These are phyloP conservation scores for Teratosphaeria pseudoeucalypti DNA, from an alignment of 2,329 filamentous ascomycete species.

Conservation along the genomic window DNA sequence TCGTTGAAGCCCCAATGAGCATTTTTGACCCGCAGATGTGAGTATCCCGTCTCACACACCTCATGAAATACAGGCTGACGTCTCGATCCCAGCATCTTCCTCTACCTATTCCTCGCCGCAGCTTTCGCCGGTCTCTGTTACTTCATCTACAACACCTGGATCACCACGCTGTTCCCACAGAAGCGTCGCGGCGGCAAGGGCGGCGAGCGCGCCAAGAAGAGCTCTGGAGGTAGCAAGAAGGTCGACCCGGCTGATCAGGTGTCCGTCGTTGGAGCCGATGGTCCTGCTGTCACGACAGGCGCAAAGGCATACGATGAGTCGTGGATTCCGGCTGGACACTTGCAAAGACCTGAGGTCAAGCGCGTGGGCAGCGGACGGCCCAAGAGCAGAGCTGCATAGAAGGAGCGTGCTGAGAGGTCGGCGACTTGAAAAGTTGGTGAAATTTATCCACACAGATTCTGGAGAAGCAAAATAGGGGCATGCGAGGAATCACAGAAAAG, in stretches of 20 bases:
- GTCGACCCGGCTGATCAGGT: slow-evolving; percentile 48
- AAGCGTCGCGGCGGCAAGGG: slow-evolving; percentile 50
- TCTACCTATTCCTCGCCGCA: slow-evolving; percentile 80
- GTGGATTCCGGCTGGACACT: slow-evolving; percentile 86
- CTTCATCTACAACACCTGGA: slow-evolving; percentile 98
- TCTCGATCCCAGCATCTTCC: slow-evolving; percentile 65
- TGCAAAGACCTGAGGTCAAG: slow-evolving; percentile 68
- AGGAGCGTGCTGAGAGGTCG: background rate
- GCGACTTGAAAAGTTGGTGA: background rate
- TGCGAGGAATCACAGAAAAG: background rate
- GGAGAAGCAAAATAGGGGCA: background rate
- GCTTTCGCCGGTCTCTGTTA: slow-evolving; percentile 72
- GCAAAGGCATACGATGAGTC: slow-evolving; percentile 76
- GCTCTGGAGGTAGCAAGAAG: slow-evolving; percentile 57
- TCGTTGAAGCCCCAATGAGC: slow-evolving; percentile 70
- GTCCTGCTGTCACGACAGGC: slow-evolving; percentile 56
- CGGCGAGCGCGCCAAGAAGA: slow-evolving; percentile 55
- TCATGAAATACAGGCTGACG: slow-evolving; percentile 1
- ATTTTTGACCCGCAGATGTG: slow-evolving; percentile 7
- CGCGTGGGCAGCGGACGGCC: slow-evolving; percentile 45
- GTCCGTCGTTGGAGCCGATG: slow-evolving; percentile 59
- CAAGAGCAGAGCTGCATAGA: slow-evolving; percentile 24
- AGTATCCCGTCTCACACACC: background rate
- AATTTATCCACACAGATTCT: background rate
- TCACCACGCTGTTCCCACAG: slow-evolving; percentile 91